Evolutionary conservation across 2,329 filamentous ascomycete species (phyloP), one percentile per base, ranked within the genome.

Genomic region (Fusarium oxysporum): DNA sequence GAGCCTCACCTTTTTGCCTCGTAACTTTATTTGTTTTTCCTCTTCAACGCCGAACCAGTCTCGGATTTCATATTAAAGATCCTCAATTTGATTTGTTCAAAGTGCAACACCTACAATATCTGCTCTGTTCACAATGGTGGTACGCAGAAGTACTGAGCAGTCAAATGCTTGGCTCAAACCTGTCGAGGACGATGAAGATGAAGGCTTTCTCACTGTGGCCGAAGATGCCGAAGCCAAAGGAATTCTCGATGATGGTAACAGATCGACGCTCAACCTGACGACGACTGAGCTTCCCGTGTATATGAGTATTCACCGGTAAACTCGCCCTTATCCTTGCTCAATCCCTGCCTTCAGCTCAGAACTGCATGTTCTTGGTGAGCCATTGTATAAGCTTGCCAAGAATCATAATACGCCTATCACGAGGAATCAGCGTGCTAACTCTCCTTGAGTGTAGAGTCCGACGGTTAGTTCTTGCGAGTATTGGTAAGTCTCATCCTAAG

Each of bases 261-360:
- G 53, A 37, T 75, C 74, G 32, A 77, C 73, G 1, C 70, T 78
- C 48, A 69, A 78, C 43, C 69, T 78, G 40, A 47, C 53, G 17
- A 76, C 76, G 8, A 65, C 66, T 38, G 65, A 68, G 14, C 70
- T 78, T 16, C 76, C 76, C 21, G 74, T 78, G n/a, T 78, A 78
- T 53, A 78, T 78, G 76, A 78, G 73, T 13, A 78, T 78, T 67
- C 76, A 78, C 64, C 76, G 76, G 76, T 78, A 76, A 76, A 62
- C 54, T 65, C 25, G 41, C 51, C 66, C 74, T 65, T 41, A 47
- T 59, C 50, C 37, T 63, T 43, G 30, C 51, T 47, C 61, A 35
- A 58, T 59, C 43, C 33, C 56, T 61, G 38, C 37, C 16, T 28
- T 51, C 44, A 47, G 47, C 32, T 28, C 11, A 67, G 38, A 53